Percentiles rank a stretch among this genome's conserved stretches.
Conservation (phyloP, 2,329 filamentous ascomycete genomes). For the Pseudophaeomoniella oleicola region DNA sequence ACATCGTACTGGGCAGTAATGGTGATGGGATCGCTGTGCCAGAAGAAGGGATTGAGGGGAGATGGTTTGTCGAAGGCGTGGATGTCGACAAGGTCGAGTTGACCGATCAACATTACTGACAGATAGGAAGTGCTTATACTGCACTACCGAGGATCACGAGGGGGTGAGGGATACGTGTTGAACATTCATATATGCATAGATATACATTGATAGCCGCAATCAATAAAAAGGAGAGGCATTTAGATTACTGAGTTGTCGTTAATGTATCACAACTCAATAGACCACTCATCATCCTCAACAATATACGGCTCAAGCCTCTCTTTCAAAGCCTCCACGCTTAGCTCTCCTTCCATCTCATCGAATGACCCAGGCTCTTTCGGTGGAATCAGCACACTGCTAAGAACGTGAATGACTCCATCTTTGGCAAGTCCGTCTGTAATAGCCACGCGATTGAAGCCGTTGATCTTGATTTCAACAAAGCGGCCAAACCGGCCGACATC, state of each 20-base stretch:
- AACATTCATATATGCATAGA: too few relatives aligned
- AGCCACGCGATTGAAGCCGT: slow-evolving; percentile 52
- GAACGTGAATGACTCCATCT: slow-evolving; percentile 72
- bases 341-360: slow-evolving; percentile 25
- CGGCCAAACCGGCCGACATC: slow-evolving; percentile 57
- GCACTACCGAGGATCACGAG: too few relatives aligned
- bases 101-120: slow-evolving; percentile 10
- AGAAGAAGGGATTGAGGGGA: slow-evolving; percentile 16
- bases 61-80: slow-evolving; percentile 29
- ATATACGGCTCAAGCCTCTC: slow-evolving; percentile 33
- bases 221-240: too few relatives aligned
- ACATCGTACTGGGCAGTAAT: slow-evolving; percentile 24
- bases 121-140: too few relatives aligned
- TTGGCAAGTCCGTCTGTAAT: slow-evolving; percentile 57
- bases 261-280: slow-evolving; percentile 3
- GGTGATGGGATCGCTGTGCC: slow-evolving; percentile 20
- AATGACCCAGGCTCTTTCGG: slow-evolving; percentile 40
- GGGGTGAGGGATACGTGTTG: too few relatives aligned
- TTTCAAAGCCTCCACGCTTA: slow-evolving; percentile 47
- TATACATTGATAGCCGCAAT: too few relatives aligned
- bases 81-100: slow-evolving; percentile 19
- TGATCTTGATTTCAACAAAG: slow-evolving; percentile 58
- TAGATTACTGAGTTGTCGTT: too few relatives aligned
- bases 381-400: slow-evolving; percentile 60
- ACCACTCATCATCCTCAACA: slow-evolving; percentile 18